A percentile compares a stretch with the other conserved stretches of the same genome.
These are phyloP conservation scores for Nemania serpens DNA, from an alignment of 2,329 filamentous ascomycete genomes.

Conservation along the genomic window DNA sequence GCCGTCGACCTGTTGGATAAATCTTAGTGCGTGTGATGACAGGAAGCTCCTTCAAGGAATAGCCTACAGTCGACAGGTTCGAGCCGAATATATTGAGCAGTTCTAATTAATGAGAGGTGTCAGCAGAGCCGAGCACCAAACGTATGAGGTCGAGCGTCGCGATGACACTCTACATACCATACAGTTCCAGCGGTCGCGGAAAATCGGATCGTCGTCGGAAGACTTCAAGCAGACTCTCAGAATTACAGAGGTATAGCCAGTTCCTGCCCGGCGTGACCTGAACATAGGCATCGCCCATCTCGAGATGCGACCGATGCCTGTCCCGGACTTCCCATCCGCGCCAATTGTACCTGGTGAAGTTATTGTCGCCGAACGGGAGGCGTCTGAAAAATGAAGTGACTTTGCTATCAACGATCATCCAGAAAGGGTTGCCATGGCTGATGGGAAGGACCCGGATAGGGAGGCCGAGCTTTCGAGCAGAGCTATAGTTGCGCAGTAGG, in stretches of 20 bases:
- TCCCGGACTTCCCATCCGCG: conserved; percentile 39
- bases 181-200: conserved; percentile 5
- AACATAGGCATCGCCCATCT: conserved; percentile 35
- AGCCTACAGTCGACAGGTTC: conserved; percentile 25
- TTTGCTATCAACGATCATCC: conserved; percentile 13
- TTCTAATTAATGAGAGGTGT: not conserved
- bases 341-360: conserved; percentile 41
- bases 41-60: too few relatives aligned
- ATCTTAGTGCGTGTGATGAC: too few relatives aligned
- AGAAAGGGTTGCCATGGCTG: conserved; percentile 19
- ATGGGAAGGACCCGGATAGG: conserved; percentile 13
- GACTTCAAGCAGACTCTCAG: conserved; percentile 15
- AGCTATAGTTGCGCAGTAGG: conserved; percentile 5
- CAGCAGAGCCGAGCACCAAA: not conserved
- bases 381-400: too few relatives aligned
- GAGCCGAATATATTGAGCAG: not conserved
- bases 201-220: conserved; percentile 18
- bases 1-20: conserved; percentile 20
- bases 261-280: conserved; percentile 20
- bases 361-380: conserved; percentile 32
- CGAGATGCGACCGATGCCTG: conserved; percentile 31
- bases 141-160: not conserved
- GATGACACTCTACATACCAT: not conserved
- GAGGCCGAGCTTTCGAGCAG: conserved; percentile 11
- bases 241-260: conserved; percentile 23